Evolutionary conservation across 345 rosid species (phyloP).

Genomic region (Reutealis trisperma): DNA sequence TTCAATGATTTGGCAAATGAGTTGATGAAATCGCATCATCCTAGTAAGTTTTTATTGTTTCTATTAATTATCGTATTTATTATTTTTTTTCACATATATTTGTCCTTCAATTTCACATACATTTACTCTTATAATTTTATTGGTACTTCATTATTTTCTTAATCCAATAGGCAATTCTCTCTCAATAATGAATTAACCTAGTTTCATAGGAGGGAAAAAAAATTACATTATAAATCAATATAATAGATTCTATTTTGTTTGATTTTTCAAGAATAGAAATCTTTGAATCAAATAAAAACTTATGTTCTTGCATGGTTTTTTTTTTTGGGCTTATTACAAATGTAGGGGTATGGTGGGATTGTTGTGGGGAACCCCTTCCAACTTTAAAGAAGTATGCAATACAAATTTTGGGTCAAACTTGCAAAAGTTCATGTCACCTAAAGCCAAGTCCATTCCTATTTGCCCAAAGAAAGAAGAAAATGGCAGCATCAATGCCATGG

Average conservation of each 20-base stretch:
- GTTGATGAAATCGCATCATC: background rate
- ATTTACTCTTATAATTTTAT: no score
- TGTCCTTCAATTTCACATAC: no score
- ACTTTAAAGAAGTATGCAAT: slow-evolving; percentile 18
- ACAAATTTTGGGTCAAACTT: slow-evolving; percentile 25
- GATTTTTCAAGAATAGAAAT: no score
- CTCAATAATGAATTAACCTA: no score
- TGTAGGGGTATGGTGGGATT: slow-evolving; percentile 25
- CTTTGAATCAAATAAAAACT: no score
- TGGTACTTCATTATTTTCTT: no score
- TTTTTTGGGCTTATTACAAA: background rate
- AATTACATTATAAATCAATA: no score
- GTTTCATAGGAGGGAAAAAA: no score
- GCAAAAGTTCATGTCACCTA: slow-evolving; percentile 1
- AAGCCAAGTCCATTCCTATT: background rate
- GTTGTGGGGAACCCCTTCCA: slow-evolving; percentile 11
- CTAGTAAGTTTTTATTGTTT: background rate
- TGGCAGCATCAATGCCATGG: background rate
- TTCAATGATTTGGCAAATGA: background rate
- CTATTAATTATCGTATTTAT: background rate
- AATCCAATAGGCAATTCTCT: no score
- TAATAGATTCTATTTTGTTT: no score
- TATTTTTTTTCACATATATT: no score
- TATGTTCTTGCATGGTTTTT: no score
- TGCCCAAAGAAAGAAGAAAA: background rate